Conservation (phyloP, 1,284 basidiomycete species). For the Polyporus tsugae region DNA sequence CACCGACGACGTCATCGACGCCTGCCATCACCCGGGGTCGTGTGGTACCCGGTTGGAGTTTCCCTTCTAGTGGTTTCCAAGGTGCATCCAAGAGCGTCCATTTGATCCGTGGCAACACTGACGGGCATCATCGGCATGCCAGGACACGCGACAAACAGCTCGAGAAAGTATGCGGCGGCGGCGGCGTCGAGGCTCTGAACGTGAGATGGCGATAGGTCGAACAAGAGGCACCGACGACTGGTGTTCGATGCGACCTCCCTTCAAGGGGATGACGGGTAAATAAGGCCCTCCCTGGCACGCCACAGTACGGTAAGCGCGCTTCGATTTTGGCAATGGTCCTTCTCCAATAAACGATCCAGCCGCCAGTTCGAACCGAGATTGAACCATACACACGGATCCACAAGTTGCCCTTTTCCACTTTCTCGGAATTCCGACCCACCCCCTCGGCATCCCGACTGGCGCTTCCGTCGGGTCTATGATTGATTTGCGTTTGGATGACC, state of each 20-base stretch:
- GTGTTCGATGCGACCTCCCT: background rate
- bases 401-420: background rate
- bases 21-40: background rate
- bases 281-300: background rate
- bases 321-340: background rate
- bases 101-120: background rate
- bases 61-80: background rate
- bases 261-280: background rate
- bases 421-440: background rate
- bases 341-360: background rate
- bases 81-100: background rate
- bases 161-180: background rate
- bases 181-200: too few species aligned
- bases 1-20: background rate
- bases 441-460: background rate
- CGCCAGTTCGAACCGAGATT: background rate
- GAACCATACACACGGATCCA: slow-evolving; percentile 4
- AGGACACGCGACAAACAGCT: background rate
- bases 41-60: background rate
- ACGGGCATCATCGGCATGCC: background rate
- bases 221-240: too few species aligned
- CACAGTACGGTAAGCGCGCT: background rate
- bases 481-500: background rate
- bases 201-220: too few species aligned
- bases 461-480: background rate